Evolutionary conservation across 495 filamentous ascomycete species (phyloP).

Genomic region (Aspergillus biplanus): DNA sequence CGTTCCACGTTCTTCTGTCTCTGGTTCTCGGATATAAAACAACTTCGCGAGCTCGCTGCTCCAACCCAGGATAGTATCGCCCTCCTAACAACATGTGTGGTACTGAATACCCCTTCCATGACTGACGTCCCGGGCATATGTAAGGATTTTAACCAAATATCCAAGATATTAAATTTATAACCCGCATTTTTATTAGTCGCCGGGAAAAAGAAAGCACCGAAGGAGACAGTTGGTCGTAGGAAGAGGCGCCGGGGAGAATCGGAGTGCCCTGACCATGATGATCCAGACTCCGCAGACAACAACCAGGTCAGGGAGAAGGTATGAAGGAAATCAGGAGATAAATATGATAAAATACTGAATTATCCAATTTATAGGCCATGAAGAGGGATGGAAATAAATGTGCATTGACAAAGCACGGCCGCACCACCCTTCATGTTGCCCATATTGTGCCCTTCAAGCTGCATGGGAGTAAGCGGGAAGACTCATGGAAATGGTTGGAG

Average conservation of each 20-base stretch:
- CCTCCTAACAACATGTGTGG: not conserved
- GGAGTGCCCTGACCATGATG: not conserved
- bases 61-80: not conserved
- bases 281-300: slow-evolving; percentile 1
- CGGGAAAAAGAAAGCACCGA: not conserved
- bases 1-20: not conserved
- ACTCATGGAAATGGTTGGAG: not conserved
- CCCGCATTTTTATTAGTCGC: slow-evolving; percentile 1
- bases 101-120: not conserved
- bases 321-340: slow-evolving; percentile 3
- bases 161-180: not conserved
- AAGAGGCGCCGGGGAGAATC: slow-evolving; percentile 3
- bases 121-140: not conserved
- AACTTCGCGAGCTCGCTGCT: slow-evolving; percentile 1
- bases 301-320: not conserved
- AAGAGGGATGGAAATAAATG: not conserved
- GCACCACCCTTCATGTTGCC: slow-evolving; percentile 1
- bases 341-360: slow-evolving; percentile 9
- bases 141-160: not conserved
- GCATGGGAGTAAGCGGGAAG: not conserved
- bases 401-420: slow-evolving; percentile 2
- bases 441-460: not conserved
- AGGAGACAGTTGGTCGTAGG: not conserved
- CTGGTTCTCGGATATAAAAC: not conserved
- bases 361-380: not conserved